Evolutionary conservation across 352 stramenopile species (phyloP), one percentile per base, ranked within the genome.

Genomic region (Pythium brassicae): DNA sequence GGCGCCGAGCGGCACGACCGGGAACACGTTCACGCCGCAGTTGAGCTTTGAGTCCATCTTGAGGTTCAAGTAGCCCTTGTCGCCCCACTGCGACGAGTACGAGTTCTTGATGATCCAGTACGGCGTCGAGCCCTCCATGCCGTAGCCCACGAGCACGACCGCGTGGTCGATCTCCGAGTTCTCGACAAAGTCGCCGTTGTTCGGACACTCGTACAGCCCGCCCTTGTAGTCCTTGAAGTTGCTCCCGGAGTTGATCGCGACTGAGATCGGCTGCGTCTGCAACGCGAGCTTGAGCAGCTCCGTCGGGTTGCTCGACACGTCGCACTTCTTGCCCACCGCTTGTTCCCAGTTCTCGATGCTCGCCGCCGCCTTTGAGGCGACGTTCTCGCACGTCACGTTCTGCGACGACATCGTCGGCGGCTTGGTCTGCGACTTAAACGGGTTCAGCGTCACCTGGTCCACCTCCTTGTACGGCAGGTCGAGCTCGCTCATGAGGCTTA

Each of bases 81-180:
- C 76, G 7, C 83, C 80, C 83, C 83, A 93, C 22, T 72, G 73
- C 17, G 65, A 59, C 4, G 76, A 69, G 69, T 93, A 93, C 57
- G 80, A 93, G 67, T 93, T 93, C 59, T 93, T 93, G 20, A 93
- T 57, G 42, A 91, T 78, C 83, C 83, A 91, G 42, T 86, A 93
- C 43, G 87, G 62, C 3, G 63, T 63, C 54, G 71, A 43, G 42
- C 69, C 52, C 22, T 74, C 73, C 3, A 12, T 60, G 34, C 71
- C 81, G 62, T 93, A 91, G 32, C 83, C 83, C 3, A 93, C 83
- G 15, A 93, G 72, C 49, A 90, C 60, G 29, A 93, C 50, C 1
- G 83, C 78, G 65, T 93, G 81, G 57, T 94, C 69, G 17, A 94
- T 83, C 50, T 79, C 63, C 26, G 58, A 65, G 53, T 71, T 87